A percentile compares a stretch with the other conserved stretches of the same genome.
Evolutionary conservation across 179 eudicot species (phyloP).

Genomic region (Camellia oleifera): DNA sequence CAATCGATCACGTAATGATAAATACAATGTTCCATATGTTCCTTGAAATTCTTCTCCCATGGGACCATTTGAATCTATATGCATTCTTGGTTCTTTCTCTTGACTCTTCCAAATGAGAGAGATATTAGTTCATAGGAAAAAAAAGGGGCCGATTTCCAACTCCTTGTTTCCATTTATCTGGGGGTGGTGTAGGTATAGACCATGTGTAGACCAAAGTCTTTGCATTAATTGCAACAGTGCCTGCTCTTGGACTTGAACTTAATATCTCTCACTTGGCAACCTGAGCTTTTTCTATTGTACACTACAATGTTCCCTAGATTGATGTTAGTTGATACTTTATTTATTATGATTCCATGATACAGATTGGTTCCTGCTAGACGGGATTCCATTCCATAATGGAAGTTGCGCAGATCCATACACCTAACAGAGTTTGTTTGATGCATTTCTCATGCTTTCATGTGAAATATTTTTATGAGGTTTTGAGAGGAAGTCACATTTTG

Average conservation of each 20-base stretch:
- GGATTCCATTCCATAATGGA: neutral
- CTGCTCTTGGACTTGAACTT: neutral
- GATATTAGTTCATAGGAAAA: neutral
- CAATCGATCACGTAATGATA: no score
- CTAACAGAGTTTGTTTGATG: neutral
- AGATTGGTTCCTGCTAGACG: neutral
- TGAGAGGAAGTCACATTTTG: no score
- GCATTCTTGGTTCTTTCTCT: neutral
- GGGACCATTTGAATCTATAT: neutral
- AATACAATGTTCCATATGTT: neutral
- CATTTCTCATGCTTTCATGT: neutral
- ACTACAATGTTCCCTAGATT: neutral
- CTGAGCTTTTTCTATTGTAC: neutral
- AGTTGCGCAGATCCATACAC: neutral
- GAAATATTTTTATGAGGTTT: no score
- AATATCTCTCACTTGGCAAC: neutral
- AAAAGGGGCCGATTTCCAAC: neutral
- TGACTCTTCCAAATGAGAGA: neutral
- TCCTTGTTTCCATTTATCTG: neutral
- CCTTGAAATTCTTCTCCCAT: neutral
- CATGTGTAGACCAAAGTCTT: neutral
- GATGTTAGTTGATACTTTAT: neutral
- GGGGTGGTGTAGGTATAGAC: neutral
- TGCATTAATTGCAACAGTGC: neutral
- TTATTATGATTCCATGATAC: neutral